Conservation (phyloP, 116 monocot species). For the Papilionanthe hybrid region DNA sequence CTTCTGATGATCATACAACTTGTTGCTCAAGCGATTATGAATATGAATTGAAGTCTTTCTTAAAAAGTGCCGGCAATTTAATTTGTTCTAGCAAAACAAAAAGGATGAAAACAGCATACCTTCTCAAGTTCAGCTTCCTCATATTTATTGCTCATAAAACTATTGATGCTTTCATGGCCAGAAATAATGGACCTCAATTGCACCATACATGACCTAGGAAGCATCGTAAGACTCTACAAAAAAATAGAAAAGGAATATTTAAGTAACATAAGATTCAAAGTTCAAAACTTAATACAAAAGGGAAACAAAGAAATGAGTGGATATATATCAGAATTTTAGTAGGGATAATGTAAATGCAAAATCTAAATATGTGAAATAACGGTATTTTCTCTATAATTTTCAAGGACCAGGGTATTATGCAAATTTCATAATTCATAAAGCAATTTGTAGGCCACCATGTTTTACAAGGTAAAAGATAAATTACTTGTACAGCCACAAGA, state of each 20-base stretch:
- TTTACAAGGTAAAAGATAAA: not conserved
- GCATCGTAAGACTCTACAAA: slow-evolving; percentile 52
- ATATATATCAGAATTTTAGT: not conserved
- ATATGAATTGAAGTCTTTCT: slow-evolving; percentile 4
- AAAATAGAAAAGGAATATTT: not conserved
- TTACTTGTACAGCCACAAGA: not conserved
- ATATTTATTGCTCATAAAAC: slow-evolving; percentile 34
- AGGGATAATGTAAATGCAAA: not conserved
- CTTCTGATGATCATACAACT: slow-evolving; percentile 26
- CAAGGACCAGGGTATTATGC: not conserved
- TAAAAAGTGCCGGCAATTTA: not conserved
- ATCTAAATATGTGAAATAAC: not conserved
- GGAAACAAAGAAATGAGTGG: too few species aligned
- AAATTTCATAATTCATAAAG: not conserved
- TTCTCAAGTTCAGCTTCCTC: slow-evolving; percentile 61
- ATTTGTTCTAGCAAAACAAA: not conserved
- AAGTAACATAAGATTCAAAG: not conserved
- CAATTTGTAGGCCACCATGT: not conserved
- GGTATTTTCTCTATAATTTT: not conserved
- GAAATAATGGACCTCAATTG: slow-evolving; percentile 40
- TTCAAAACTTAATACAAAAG: not conserved
- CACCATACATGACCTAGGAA: slow-evolving; percentile 23
- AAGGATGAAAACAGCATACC: slow-evolving; percentile 29
- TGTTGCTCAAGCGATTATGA: slow-evolving; percentile 38
- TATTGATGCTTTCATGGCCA: slow-evolving; percentile 27